Percentiles rank a stretch among this genome's conserved stretches.
phyloP scores from a whole-genome alignment of 2,329 filamentous ascomycete species.

The Sporothrix phasma region DNA sequence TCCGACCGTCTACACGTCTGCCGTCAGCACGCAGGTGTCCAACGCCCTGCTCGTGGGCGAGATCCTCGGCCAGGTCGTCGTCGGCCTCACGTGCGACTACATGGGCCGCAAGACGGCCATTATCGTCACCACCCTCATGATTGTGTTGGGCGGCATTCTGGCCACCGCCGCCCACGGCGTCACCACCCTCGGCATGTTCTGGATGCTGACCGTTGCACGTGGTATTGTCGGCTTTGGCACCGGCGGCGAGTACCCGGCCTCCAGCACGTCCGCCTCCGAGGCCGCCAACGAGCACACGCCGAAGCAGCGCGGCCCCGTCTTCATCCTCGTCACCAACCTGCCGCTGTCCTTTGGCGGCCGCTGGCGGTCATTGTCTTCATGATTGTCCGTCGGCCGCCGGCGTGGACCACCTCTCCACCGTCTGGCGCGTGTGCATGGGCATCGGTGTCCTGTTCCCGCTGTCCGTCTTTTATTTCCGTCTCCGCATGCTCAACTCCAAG shows the following conservation, averaged over 20 bases:
- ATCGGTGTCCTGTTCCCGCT: constrained; percentile 41
- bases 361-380: constrained; percentile 40
- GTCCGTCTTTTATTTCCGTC: constrained; percentile 43
- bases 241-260: constrained; percentile 45
- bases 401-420: constrained; percentile 27
- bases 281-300: constrained; percentile 39
- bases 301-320: constrained; percentile 37
- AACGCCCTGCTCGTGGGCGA: constrained; percentile 47
- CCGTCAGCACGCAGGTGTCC: constrained; percentile 34
- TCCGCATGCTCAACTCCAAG: constrained; percentile 41
- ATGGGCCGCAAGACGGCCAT: constrained; percentile 40
- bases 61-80: constrained; percentile 45
- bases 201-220: constrained; percentile 38
- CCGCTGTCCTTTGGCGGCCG: constrained; percentile 39
- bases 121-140: constrained; percentile 35
- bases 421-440: constrained; percentile 43
- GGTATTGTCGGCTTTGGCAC: constrained; percentile 35
- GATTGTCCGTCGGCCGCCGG: constrained; percentile 41
- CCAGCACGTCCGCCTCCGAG: constrained; percentile 39
- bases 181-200: constrained; percentile 33
- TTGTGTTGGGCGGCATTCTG: constrained; percentile 35
- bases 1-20: constrained; percentile 25
- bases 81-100: constrained; percentile 41
- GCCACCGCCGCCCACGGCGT: constrained; percentile 36
- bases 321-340: constrained; percentile 44